Evolutionary conservation across 371 early-diverging fungal genomes (phyloP).

Genomic region (Coemansia sp.): DNA sequence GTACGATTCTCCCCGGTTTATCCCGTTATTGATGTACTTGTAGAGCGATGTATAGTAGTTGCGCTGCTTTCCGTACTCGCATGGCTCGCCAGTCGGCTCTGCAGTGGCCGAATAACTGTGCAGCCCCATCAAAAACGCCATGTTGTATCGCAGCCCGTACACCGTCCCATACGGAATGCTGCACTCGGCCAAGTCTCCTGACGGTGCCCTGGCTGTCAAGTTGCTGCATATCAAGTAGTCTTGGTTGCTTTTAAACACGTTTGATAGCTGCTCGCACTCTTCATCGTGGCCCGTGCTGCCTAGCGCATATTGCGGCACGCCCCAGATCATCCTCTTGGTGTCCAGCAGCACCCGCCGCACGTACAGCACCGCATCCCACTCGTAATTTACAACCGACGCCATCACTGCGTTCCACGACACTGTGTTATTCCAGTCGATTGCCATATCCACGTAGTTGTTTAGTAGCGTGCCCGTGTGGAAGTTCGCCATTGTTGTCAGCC

Average conservation of each 20-base stretch:
- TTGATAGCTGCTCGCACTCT: neutral
- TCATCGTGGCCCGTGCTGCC: neutral
- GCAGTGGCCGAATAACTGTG: slow-evolving; percentile 7
- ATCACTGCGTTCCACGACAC: neutral
- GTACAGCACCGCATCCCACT: neutral
- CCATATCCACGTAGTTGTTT: slow-evolving; percentile 19
- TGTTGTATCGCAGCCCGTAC: neutral
- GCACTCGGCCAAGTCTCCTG: neutral
- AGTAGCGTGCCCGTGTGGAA: slow-evolving; percentile 11
- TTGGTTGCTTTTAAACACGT: neutral
- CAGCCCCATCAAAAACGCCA: neutral
- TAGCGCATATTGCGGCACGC: neutral
- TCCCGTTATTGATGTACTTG: neutral
- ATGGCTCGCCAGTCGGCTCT: too few relatives aligned
- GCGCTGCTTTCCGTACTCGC: neutral
- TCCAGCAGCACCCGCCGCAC: neutral
- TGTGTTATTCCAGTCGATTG: slow-evolving; percentile 19
- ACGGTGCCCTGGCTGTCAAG: neutral
- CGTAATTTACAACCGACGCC: neutral
- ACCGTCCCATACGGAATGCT: neutral
- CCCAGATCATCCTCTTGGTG: slow-evolving; percentile 3
- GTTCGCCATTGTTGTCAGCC: neutral
- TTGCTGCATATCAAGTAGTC: neutral
- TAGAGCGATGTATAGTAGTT: neutral
- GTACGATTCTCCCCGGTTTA: neutral